Conservation (phyloP, 1,284 basidiomycete species). For the Fomes fomentarius region DNA sequence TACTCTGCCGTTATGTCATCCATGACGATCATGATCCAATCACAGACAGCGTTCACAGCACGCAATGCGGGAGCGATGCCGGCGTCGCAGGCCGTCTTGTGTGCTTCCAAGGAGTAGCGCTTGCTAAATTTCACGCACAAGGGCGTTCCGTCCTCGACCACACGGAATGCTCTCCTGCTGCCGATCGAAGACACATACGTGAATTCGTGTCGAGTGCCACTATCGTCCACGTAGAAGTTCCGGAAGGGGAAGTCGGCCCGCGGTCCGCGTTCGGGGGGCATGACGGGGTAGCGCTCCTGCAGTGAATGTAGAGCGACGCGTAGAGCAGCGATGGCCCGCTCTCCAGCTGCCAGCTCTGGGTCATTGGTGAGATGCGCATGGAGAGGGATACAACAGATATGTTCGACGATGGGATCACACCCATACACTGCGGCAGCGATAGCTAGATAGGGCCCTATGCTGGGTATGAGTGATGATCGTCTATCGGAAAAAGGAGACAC, state of each 20-base stretch:
- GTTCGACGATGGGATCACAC: slow-evolving; percentile 3
- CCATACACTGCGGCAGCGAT: neutral
- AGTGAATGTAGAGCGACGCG: slow-evolving; percentile 8
- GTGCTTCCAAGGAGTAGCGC: slow-evolving; percentile 16
- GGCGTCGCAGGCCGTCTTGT: slow-evolving; percentile 3
- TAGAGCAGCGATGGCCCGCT: slow-evolving; percentile 12
- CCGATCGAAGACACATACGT: slow-evolving; percentile 9
- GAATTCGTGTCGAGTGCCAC: neutral
- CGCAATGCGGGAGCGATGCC: slow-evolving; percentile 18
- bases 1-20: slow-evolving; percentile 14
- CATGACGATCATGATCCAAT: slow-evolving; percentile 23
- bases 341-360: slow-evolving; percentile 5
- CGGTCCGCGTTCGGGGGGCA: neutral
- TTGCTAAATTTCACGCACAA: slow-evolving; percentile 15
- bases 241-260: slow-evolving; percentile 9
- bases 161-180: slow-evolving; percentile 10
- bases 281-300: neutral
- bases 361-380: slow-evolving; percentile 11
- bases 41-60: slow-evolving; percentile 10
- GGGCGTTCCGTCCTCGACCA: neutral
- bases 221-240: slow-evolving; percentile 9
- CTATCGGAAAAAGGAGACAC: neutral
- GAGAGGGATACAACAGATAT: slow-evolving; percentile 4
- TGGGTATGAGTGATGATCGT: neutral
- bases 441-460: neutral